These are phyloP conservation scores for Chlamydomonas schloesseri DNA, from an alignment of 139 green algal species.

Conservation along the genomic window DNA sequence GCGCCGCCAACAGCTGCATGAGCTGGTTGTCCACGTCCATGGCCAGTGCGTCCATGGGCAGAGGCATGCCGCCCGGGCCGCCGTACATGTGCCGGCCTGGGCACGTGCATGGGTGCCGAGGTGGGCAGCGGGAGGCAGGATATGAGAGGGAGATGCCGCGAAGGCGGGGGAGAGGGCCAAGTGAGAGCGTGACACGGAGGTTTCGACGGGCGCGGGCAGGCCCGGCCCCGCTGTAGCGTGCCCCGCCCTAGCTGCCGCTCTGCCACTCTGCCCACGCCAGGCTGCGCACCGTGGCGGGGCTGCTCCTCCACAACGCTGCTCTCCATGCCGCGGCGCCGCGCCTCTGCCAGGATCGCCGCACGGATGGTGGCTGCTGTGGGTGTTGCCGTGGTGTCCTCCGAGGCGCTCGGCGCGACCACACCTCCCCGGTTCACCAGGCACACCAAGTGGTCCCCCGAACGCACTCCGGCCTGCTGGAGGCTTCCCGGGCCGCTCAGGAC, in stretches of 20 bases:
- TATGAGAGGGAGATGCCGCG: too few species aligned
- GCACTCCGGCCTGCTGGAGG: constrained; percentile 2
- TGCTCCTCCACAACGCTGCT: constrained; percentile 13
- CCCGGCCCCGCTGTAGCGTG: too few species aligned
- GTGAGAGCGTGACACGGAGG: too few species aligned
- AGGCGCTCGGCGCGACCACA: not conserved
- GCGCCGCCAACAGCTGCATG: constrained; percentile 56
- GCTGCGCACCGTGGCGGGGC: not conserved
- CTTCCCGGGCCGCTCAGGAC: not conserved
- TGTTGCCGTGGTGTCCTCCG: not conserved
- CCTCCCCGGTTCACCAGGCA: not conserved
- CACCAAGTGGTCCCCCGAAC: constrained; percentile 7
- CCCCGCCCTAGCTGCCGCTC: too few species aligned
- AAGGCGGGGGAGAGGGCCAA: too few species aligned
- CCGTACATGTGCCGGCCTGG: not conserved
- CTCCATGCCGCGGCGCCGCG: constrained; percentile 25
- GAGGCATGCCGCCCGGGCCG: not conserved
- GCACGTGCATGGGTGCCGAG: not conserved
- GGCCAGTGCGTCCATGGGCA: not conserved
- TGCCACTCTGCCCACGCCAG: too few species aligned
- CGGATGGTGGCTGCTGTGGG: constrained; percentile 15
- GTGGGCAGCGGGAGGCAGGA: too few species aligned
- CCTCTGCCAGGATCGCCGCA: constrained; percentile 6
- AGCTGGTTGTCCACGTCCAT: constrained; percentile 50
- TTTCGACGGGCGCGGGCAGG: too few species aligned